A percentile compares a stretch with the other conserved stretches of the same genome.
Evolutionary conservation across 306 rosid genomes (phyloP).

Genomic region (Lathyrus sativus): DNA sequence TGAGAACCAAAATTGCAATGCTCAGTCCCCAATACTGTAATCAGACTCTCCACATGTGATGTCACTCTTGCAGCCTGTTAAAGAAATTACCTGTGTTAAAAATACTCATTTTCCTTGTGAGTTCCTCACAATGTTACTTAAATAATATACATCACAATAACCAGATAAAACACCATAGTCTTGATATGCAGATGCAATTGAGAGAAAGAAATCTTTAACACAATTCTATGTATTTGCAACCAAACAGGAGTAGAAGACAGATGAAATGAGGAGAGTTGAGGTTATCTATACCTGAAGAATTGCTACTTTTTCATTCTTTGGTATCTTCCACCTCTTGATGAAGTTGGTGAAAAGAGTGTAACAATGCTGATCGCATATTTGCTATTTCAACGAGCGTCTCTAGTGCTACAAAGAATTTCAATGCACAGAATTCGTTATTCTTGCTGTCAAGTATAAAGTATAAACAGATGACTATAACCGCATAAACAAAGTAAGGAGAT

Average conservation of each 20-base stretch:
- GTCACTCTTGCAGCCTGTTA: conserved; percentile 25
- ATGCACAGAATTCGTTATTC: conserved; percentile 34
- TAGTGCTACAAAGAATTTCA: conserved; percentile 58
- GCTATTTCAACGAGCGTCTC: conserved; percentile 78
- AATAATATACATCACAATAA: neutral
- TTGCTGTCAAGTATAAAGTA: conserved; percentile 14
- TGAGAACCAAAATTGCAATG: conserved; percentile 3
- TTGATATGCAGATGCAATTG: neutral
- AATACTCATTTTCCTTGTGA: neutral
- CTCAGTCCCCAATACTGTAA: conserved; percentile 4
- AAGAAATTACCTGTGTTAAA: neutral
- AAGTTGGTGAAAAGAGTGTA: conserved; percentile 55
- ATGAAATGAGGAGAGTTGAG: conserved; percentile 5
- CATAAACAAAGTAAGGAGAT: conserved; percentile 12
- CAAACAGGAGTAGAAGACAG: neutral
- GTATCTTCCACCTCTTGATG: conserved; percentile 52
- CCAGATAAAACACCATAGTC: conserved; percentile 29
- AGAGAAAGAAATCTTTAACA: neutral
- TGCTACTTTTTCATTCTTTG: conserved; percentile 42
- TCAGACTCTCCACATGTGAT: conserved; percentile 14
- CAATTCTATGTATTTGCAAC: neutral
- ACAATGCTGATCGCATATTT: conserved; percentile 62
- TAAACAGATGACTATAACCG: conserved; percentile 18
- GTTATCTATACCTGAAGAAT: conserved; percentile 34
- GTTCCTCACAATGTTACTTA: neutral